phyloP scores from a whole-genome alignment of 352 stramenopile species.

The Elongisporangium senticosum region DNA sequence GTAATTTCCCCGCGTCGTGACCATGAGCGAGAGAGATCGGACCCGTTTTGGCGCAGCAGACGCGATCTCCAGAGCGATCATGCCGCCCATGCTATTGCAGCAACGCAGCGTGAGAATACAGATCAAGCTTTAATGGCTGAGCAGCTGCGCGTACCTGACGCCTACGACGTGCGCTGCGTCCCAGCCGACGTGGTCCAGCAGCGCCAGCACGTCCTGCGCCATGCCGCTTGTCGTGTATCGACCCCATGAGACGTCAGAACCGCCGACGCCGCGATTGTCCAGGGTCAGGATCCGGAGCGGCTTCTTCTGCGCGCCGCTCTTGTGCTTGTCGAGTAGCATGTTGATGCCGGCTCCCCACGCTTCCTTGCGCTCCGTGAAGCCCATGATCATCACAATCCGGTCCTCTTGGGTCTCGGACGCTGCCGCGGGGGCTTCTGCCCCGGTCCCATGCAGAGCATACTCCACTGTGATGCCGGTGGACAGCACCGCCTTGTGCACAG shows the following conservation, averaged over 20 bases:
- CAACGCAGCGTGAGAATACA: not conserved
- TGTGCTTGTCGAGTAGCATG: conserved; percentile 24
- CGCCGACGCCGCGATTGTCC: conserved; percentile 55
- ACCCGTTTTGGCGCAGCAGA: conserved; percentile 19
- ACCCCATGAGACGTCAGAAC: conserved; percentile 39
- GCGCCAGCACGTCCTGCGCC: conserved; percentile 51
- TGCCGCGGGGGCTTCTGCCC: not conserved
- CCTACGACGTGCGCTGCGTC: conserved; percentile 34
- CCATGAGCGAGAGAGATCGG: conserved; percentile 25
- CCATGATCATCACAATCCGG: conserved; percentile 39
- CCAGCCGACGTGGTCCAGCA: conserved; percentile 53
- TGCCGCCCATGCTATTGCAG: conserved; percentile 37
- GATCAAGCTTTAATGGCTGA: too few species aligned
- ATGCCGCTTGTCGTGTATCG: conserved; percentile 56
- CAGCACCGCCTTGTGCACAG: conserved; percentile 24
- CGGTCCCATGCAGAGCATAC: conserved; percentile 32
- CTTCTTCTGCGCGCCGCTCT: conserved; percentile 4
- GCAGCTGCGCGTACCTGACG: conserved; percentile 9
- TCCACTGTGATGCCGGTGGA: conserved; percentile 38
- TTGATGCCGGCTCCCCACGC: conserved; percentile 30
- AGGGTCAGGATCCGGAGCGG: conserved; percentile 45
- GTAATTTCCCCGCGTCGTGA: conserved; percentile 27
- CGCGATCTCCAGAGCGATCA: conserved; percentile 38
- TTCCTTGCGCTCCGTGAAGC: conserved; percentile 35
- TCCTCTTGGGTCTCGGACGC: conserved; percentile 9